Base-by-base conservation (phyloP, 208 protist species). In the Herpetomonas muscarum region DNA sequence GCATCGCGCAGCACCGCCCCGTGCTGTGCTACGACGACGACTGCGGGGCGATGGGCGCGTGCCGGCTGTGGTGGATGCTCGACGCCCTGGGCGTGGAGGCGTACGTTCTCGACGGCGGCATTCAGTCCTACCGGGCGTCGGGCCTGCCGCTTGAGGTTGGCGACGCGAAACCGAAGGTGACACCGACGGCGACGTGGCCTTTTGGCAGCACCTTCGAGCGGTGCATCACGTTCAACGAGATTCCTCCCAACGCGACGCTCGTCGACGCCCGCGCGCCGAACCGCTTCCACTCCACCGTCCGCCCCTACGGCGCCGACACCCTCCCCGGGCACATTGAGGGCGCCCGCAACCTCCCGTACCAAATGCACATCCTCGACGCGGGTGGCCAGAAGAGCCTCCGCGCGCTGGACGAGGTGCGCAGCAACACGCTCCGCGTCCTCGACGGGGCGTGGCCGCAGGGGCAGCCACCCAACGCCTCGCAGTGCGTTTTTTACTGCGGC, bases 11-110 rank as follows among this genome's bases (percentile, higher is more conserved):
- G 0, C 42, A 50, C 1, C 64, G 59, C 31, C 81, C 84, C n/a
- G 81, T 94, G 46, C 64, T 94, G 50, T 82, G 71, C 57, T 94
- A 94, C 74, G 87, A 94, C 45, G 84, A 88, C 49, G 70, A 81
- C 34, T 78, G 81, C 55, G 87, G 87, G 0, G 82, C 57, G 36
- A 84, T 86, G 76, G 81, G 71, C 1, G 88, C 62, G 6, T 83
- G 76, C 58, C 81, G 88, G 6, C 57, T 92, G 73, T 94, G 88
- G 85, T 94, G 88, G 88, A 91, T 94, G 88, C 78, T 94, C 2
- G 44, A 86, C 52, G 19, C 62, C 1, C 81, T 92, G 21, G 85
- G 85, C 49, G 83, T 87, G 17, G 80, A 94, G 61, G 78, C 70
- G 29, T 90, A 88, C 68, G 81, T 94, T 6, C 50, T 94, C n/a